Conservation (phyloP, 495 filamentous ascomycete species). For the Penicillium arizonense region DNA sequence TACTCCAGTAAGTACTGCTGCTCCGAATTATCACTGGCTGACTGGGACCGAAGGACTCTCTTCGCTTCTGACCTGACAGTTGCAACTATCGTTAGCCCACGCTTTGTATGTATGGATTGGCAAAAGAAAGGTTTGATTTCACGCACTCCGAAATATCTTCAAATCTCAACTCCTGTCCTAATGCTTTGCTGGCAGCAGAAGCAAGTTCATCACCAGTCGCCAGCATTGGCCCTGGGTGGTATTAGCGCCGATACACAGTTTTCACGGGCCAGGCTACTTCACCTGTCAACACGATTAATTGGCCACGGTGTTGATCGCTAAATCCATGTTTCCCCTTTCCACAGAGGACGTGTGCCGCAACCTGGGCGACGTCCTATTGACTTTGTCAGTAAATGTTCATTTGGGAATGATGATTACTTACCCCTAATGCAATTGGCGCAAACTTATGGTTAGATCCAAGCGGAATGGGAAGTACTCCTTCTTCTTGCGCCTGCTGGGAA, state of each 20-base stretch:
- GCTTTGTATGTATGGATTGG: slow-evolving; percentile 1
- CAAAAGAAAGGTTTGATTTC: neutral
- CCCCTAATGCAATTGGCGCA: slow-evolving; percentile 50
- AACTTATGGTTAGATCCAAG: slow-evolving; percentile 52
- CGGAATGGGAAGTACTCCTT: slow-evolving; percentile 48
- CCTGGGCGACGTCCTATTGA: slow-evolving; percentile 45
- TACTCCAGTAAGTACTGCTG: slow-evolving; percentile 56
- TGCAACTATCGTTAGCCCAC: neutral
- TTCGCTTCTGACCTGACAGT: slow-evolving; percentile 40
- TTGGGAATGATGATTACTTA: slow-evolving; percentile 14
- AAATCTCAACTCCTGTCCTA: slow-evolving; percentile 49
- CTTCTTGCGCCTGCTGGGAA: slow-evolving; percentile 44
- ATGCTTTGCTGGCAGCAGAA: slow-evolving; percentile 44
- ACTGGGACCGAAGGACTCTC: slow-evolving; percentile 40
- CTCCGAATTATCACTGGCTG: slow-evolving; percentile 46
- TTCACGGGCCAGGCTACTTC: neutral
- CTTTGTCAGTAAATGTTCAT: neutral
- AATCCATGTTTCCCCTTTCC: slow-evolving; percentile 55
- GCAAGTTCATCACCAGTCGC: slow-evolving; percentile 52
- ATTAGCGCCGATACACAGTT: neutral
- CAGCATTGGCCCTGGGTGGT: slow-evolving; percentile 45
- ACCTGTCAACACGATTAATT: slow-evolving; percentile 55
- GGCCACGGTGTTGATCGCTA: slow-evolving; percentile 52
- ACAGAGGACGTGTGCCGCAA: slow-evolving; percentile 51
- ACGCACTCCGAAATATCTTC: slow-evolving; percentile 49